Evolutionary conservation across 2,329 filamentous ascomycete species (phyloP).

Genomic region (Colletotrichum cordylinicola): DNA sequence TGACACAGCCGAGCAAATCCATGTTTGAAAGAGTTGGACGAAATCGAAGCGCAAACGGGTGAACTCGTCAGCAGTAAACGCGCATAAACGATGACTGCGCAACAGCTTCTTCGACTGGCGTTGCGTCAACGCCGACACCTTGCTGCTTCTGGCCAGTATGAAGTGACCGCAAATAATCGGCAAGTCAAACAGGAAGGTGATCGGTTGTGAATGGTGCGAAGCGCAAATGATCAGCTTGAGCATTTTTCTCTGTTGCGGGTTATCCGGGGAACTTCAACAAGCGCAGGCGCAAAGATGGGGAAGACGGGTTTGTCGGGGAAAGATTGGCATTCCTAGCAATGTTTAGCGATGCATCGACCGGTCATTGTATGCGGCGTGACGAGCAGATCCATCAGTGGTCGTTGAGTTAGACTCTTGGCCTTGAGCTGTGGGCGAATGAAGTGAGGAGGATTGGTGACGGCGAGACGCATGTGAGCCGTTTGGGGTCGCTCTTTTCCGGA

Average conservation of each 20-base stretch:
- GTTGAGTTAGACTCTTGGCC: constrained; percentile 22
- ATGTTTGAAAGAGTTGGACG: not conserved
- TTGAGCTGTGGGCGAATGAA: constrained; percentile 6
- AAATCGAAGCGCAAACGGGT: not conserved
- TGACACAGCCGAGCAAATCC: not conserved
- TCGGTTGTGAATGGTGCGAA: not conserved
- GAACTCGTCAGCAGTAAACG: not conserved
- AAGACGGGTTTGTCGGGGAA: not conserved
- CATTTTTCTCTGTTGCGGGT: not conserved
- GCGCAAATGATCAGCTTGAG: not conserved
- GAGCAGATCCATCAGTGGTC: constrained; percentile 7
- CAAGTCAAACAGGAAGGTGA: not conserved
- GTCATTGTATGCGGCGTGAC: constrained; percentile 10
- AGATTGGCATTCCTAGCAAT: not conserved
- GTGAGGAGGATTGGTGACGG: constrained; percentile 2
- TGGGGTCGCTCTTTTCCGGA: not conserved
- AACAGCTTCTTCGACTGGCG: not conserved
- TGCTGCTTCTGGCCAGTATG: not conserved
- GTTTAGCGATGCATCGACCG: not conserved
- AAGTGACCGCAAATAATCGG: not conserved
- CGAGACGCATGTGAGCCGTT: not conserved
- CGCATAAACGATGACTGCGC: not conserved
- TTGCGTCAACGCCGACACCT: not conserved
- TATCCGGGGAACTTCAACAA: not conserved
- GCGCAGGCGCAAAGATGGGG: not conserved